Evolutionary conservation across 345 rosid genomes (phyloP).

Genomic region (Moringa oleifera): DNA sequence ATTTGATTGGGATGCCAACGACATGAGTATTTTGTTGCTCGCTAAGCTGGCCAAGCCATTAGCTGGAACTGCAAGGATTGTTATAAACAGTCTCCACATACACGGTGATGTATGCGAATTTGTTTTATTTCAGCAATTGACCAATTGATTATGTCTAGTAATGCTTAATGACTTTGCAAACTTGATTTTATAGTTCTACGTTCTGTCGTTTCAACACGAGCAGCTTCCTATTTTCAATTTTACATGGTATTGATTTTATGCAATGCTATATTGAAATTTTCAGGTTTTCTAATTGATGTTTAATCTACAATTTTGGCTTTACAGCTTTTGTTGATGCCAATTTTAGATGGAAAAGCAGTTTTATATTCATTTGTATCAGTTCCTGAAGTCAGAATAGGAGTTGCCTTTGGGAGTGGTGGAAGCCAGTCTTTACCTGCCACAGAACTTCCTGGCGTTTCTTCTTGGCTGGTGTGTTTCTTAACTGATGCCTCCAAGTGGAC

Average conservation of each 20-base stretch:
- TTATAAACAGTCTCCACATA: slow-evolving; percentile 84
- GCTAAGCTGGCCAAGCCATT: slow-evolving; percentile 88
- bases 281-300: slow-evolving; percentile 10
- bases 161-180: no score
- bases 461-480: slow-evolving; percentile 79
- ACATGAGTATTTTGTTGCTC: slow-evolving; percentile 76
- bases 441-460: slow-evolving; percentile 92
- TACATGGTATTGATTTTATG: neutral
- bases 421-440: slow-evolving; percentile 93
- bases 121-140: neutral
- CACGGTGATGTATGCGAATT: slow-evolving; percentile 82
- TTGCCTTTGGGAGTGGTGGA: slow-evolving; percentile 98
- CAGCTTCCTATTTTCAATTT: slow-evolving; percentile 6
- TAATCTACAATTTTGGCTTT: slow-evolving; percentile 13
- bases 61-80: slow-evolving; percentile 78
- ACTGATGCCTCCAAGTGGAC: neutral
- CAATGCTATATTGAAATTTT: neutral
- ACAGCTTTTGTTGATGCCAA: slow-evolving; percentile 86
- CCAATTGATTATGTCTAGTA: no score
- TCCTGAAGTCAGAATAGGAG: slow-evolving; percentile 84
- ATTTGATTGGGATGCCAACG: slow-evolving; percentile 82
- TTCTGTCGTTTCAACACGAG: no score
- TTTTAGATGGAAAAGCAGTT: slow-evolving; percentile 76
- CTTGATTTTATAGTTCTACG: no score
- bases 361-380: slow-evolving; percentile 73